phyloP scores from a whole-genome alignment of 2,329 filamentous ascomycete species.

The Venturia effusa region DNA sequence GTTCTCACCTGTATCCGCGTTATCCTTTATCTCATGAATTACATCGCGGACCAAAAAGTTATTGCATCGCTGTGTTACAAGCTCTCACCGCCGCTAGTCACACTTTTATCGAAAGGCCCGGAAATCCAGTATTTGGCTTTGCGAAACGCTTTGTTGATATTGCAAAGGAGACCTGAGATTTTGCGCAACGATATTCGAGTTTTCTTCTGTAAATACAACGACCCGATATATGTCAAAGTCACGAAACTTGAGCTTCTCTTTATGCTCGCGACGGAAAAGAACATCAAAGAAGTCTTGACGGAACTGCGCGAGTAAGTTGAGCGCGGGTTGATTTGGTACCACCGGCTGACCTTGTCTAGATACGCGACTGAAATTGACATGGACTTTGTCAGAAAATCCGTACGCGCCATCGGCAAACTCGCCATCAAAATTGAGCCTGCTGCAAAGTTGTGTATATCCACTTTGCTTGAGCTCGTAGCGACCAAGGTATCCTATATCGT shows the following conservation, averaged over 20 bases:
- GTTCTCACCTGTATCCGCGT: constrained; percentile 94
- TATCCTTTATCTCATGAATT: constrained; percentile 97
- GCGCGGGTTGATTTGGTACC: not conserved
- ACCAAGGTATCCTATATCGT: constrained; percentile 99
- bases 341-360: constrained; percentile 21
- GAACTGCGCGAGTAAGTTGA: constrained; percentile 69
- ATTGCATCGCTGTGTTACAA: constrained; percentile 82
- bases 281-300: constrained; percentile 89
- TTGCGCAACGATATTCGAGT: constrained; percentile 93
- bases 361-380: constrained; percentile 97
- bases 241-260: constrained; percentile 98
- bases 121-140: constrained; percentile 98
- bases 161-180: constrained; percentile 87
- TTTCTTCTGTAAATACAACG: constrained; percentile 99
- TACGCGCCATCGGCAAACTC: constrained; percentile 92
- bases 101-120: constrained; percentile 85
- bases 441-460: constrained; percentile 80
- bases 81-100: constrained; percentile 88
- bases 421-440: constrained; percentile 98
- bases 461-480: constrained; percentile 81
- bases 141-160: constrained; percentile 83
- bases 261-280: constrained; percentile 91
- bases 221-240: constrained; percentile 98
- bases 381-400: constrained; percentile 95
- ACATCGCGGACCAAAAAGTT: constrained; percentile 85